Percentiles rank a stretch among this genome's conserved stretches.
These are phyloP conservation scores for Coemansia erecta DNA, from an alignment of 192 early-diverging fungal genomes.

Conservation along the genomic window DNA sequence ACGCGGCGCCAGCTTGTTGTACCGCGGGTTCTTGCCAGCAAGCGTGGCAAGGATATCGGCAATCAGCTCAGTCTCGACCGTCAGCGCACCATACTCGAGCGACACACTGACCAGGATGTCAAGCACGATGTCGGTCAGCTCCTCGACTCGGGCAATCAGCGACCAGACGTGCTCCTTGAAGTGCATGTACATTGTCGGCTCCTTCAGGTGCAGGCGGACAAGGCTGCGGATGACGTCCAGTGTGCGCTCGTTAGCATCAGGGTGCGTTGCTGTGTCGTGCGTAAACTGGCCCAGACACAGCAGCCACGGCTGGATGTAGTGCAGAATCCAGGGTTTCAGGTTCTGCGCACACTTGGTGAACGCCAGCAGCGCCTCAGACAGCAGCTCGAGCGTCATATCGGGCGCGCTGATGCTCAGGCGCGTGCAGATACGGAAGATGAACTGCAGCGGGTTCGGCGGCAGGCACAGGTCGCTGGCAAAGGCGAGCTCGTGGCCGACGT, in stretches of 20 bases:
- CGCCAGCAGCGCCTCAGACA: constrained; percentile 80
- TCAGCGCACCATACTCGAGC: constrained; percentile 74
- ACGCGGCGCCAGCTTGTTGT: constrained; percentile 77
- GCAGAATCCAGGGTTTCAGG: constrained; percentile 76
- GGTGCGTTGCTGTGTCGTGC: constrained; percentile 39
- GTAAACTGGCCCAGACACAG: constrained; percentile 69
- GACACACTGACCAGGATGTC: constrained; percentile 79
- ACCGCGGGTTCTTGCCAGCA: constrained; percentile 71
- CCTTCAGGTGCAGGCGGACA: constrained; percentile 79
- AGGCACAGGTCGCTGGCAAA: constrained; percentile 81
- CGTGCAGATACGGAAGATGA: constrained; percentile 79
- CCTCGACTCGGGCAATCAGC: constrained; percentile 73
- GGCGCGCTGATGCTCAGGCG: constrained; percentile 72
- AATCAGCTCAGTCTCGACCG: constrained; percentile 76
- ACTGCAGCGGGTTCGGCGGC: constrained; percentile 85
- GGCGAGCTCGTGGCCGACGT: constrained; percentile 76
- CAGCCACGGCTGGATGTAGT: constrained; percentile 91
- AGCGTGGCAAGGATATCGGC: constrained; percentile 85
- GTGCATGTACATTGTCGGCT: constrained; percentile 77
- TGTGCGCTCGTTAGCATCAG: constrained; percentile 53
- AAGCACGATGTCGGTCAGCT: constrained; percentile 75
- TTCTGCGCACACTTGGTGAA: constrained; percentile 73
- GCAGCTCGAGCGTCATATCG: constrained; percentile 83
- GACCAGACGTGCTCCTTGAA: constrained; percentile 88
- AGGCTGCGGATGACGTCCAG: constrained; percentile 75